Percentiles rank a stretch among this genome's conserved stretches.
These are phyloP conservation scores for Lanmaoa pseudosensibilis DNA, from an alignment of 768 basidiomycete genomes.

Conservation along the genomic window DNA sequence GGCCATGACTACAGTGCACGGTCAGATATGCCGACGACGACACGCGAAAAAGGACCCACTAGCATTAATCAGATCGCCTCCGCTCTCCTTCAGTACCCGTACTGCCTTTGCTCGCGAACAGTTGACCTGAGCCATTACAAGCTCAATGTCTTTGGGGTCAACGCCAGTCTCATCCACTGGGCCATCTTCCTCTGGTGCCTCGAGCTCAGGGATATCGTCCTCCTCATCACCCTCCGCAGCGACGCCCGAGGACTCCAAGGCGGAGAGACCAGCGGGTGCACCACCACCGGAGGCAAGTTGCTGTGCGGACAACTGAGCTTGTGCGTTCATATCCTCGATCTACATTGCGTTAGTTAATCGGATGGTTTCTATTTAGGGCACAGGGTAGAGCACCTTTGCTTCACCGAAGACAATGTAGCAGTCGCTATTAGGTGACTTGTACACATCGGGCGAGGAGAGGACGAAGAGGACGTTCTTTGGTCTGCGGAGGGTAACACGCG, in stretches of 20 bases:
- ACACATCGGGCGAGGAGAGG: constrained; percentile 91
- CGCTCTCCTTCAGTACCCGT: constrained; percentile 84
- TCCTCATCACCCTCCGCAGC: constrained; percentile 59
- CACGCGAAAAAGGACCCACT: constrained; percentile 56
- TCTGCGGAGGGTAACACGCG: constrained; percentile 89
- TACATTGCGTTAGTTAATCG: constrained; percentile 27
- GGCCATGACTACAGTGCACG: constrained; percentile 71
- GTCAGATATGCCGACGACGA: constrained; percentile 11
- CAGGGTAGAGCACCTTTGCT: constrained; percentile 65
- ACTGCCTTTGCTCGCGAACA: constrained; percentile 93
- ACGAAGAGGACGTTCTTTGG: constrained; percentile 97
- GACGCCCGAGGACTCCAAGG: constrained; percentile 50
- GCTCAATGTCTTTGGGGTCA: constrained; percentile 92
- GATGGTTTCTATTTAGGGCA: not conserved
- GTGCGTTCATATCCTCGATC: constrained; percentile 87
- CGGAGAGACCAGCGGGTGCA: constrained; percentile 42
- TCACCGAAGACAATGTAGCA: constrained; percentile 99
- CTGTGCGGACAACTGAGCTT: constrained; percentile 75
- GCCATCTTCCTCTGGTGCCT: constrained; percentile 78
- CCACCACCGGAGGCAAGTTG: constrained; percentile 62
- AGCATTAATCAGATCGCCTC: constrained; percentile 94
- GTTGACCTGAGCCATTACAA: constrained; percentile 86
- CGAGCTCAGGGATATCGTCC: constrained; percentile 82
- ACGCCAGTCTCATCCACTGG: constrained; percentile 84
- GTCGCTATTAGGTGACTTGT: constrained; percentile 96